These are phyloP conservation scores for Daldinia decipiens DNA, from an alignment of 495 filamentous ascomycete genomes.

Conservation along the genomic window DNA sequence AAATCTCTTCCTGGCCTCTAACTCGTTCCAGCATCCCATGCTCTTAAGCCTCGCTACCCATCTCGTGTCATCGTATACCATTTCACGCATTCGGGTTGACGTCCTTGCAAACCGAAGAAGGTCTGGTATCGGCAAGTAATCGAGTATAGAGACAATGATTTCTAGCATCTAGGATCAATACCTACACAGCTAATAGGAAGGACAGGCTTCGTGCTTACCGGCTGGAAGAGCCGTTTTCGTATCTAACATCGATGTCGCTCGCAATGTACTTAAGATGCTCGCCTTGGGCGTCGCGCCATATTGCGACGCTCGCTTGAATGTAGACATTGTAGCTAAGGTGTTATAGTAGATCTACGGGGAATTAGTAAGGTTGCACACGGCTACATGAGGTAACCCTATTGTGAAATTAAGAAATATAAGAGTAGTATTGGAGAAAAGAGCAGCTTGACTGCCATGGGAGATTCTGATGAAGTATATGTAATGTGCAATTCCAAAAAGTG, in stretches of 20 bases:
- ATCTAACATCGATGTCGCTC: slow-evolving; percentile 78
- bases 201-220: slow-evolving; percentile 60
- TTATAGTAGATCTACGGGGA: slow-evolving; percentile 13
- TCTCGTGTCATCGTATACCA: slow-evolving; percentile 98
- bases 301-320: slow-evolving; percentile 69
- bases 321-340: slow-evolving; percentile 61
- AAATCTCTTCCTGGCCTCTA: slow-evolving; percentile 79
- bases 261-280: slow-evolving; percentile 77
- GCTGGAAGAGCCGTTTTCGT: slow-evolving; percentile 81
- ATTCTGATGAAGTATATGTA: slow-evolving; percentile 1
- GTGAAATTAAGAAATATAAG: slow-evolving; percentile 6
- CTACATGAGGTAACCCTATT: slow-evolving; percentile 15
- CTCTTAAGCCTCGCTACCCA: slow-evolving; percentile 86
- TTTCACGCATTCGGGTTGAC: slow-evolving; percentile 90
- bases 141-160: slow-evolving; percentile 87
- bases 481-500: background rate
- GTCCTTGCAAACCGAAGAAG: slow-evolving; percentile 87
- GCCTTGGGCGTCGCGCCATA: slow-evolving; percentile 54
- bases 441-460: background rate
- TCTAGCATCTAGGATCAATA: slow-evolving; percentile 62
- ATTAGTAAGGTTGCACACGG: slow-evolving; percentile 12
- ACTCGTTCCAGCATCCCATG: slow-evolving; percentile 94
- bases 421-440: background rate
- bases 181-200: background rate
- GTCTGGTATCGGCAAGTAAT: slow-evolving; percentile 85